Evolutionary conservation across 2,329 filamentous ascomycete species (phyloP), one percentile per base, ranked within the genome.

Genomic region (Botrytis pseudocinerea): DNA sequence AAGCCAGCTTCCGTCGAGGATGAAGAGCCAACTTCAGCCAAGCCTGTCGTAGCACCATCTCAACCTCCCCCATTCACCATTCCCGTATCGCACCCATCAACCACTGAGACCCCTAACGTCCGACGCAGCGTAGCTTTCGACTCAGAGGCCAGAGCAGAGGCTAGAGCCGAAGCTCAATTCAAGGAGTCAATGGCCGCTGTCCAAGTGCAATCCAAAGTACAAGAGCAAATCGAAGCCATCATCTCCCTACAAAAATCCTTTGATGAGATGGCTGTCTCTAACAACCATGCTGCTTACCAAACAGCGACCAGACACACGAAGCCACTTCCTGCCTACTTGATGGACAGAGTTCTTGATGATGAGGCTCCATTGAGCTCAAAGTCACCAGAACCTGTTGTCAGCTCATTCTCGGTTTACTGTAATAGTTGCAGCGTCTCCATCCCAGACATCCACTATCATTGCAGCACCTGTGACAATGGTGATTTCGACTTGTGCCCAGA

Each of bases 401-500:
- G 75, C 71, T 84, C 87, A 64, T 97, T 95, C 83, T 92, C 93
- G 20, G 94, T 99, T 62, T 97, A 93, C 85, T 99, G 96, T 88
- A 98, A 99, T 84, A 88, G 89, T 81, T 99, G 96, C 83, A 92
- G 94, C 77, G 86, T 85, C 75, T 89, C 90, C 60, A 94, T 98
- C 79, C 88, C 91, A 42, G 90, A 94, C 78, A 88, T 90, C 69
- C 95, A 99, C 83, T 99, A 93, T 83, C 96, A 99, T 84, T 99
- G 97, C 86, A 93, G 93, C 77, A 93, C 92, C 73, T 99, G 96
- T 81, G 94, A 98, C 76, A 89, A 92, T 73, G 96, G 95, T 59
- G 96, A 99, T 82, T 99, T 95, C 79, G 96, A 99, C 80, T 88
- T 99, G 44, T 99, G 97, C 86, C 87, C 90, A 76, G 82, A 85